phyloP scores from a whole-genome alignment of 352 stramenopile genomes.

The Peronospora farinosa region DNA sequence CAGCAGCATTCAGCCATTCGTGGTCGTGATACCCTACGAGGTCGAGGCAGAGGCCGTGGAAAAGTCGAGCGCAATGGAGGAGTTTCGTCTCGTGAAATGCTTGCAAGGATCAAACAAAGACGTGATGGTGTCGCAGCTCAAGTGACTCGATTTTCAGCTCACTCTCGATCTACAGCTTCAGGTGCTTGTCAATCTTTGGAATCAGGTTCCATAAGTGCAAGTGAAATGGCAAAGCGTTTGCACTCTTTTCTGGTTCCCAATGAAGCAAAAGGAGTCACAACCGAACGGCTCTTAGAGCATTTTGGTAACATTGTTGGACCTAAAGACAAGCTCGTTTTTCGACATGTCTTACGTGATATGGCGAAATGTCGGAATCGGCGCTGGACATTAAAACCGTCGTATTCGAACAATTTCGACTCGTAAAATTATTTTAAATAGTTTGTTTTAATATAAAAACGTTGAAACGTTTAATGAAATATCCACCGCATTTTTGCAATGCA shows the following conservation, averaged over 20 bases:
- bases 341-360: conserved; percentile 79
- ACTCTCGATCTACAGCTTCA: not conserved
- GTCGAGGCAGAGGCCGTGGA: conserved; percentile 12
- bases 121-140: conserved; percentile 21
- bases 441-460: no score
- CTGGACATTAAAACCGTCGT: conserved; percentile 73
- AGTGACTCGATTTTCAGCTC: conserved; percentile 1
- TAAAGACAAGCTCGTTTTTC: conserved; percentile 87
- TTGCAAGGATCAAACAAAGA: conserved; percentile 46
- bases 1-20: conserved; percentile 16
- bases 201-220: conserved; percentile 24
- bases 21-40: conserved; percentile 5
- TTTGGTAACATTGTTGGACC: conserved; percentile 80
- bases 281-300: conserved; percentile 81
- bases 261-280: conserved; percentile 62
- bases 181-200: conserved; percentile 5
- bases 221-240: conserved; percentile 69
- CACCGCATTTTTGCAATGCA: no score
- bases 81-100: conserved; percentile 61
- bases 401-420: conserved; percentile 11
- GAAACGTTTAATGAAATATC: no score
- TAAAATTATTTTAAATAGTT: not conserved
- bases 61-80: conserved; percentile 18
- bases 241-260: conserved; percentile 69
- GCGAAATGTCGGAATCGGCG: conserved; percentile 56